Conservation (phyloP, 2,329 filamentous ascomycete genomes). For the Curvularia hawaiiensis region DNA sequence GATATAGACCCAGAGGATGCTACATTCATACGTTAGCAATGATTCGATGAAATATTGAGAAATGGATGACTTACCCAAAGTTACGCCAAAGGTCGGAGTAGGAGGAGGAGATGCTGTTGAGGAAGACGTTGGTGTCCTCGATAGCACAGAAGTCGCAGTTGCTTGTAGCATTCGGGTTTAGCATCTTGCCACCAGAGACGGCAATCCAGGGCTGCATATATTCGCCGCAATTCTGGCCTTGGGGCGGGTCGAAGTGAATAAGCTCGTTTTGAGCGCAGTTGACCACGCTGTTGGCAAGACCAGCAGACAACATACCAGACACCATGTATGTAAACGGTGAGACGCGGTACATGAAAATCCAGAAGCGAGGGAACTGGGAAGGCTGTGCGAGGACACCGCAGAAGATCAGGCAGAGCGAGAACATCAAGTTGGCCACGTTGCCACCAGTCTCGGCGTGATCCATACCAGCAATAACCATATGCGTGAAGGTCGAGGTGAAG, state of each 20-base stretch:
- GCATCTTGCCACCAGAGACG: slow-evolving; percentile 45
- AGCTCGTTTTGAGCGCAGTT: slow-evolving; percentile 73
- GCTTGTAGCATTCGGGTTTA: slow-evolving; percentile 37
- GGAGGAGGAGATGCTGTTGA: slow-evolving; percentile 48
- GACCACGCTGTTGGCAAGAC: slow-evolving; percentile 69
- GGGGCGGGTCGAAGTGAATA: slow-evolving; percentile 67
- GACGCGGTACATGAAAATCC: slow-evolving; percentile 83
- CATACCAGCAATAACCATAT: slow-evolving; percentile 76
- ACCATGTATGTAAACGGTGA: slow-evolving; percentile 85
- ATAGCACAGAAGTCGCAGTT: slow-evolving; percentile 52
- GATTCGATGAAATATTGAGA: background rate
- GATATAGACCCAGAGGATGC: slow-evolving; percentile 58
- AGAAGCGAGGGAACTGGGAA: slow-evolving; percentile 70
- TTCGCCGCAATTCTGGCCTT: slow-evolving; percentile 49
- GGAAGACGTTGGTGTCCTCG: slow-evolving; percentile 51
- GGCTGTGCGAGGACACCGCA: slow-evolving; percentile 73
- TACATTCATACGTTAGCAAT: slow-evolving; percentile 2
- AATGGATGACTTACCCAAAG: slow-evolving; percentile 48
- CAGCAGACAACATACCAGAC: slow-evolving; percentile 71
- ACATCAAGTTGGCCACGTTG: slow-evolving; percentile 76
- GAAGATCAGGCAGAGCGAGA: slow-evolving; percentile 76
- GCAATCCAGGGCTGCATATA: slow-evolving; percentile 47
- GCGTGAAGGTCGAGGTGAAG: slow-evolving; percentile 81
- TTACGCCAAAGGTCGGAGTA: slow-evolving; percentile 58
- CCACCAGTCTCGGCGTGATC: slow-evolving; percentile 76